Conservation (phyloP, 2,329 filamentous ascomycete species). For the Ceratocystis variospora region DNA sequence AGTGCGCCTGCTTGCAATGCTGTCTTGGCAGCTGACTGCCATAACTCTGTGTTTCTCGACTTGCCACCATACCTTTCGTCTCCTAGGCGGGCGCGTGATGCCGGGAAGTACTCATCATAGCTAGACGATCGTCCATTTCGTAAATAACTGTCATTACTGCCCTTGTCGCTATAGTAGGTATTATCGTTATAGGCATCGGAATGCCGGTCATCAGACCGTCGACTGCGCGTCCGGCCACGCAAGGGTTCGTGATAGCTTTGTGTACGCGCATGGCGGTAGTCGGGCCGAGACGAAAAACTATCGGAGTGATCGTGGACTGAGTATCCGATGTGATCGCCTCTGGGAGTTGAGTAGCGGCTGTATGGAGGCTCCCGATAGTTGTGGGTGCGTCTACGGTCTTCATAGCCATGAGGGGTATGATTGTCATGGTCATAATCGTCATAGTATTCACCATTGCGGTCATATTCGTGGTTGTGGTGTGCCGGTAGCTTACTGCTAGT, state of each 20-base stretch:
- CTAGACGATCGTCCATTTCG: constrained; percentile 8
- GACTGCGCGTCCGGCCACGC: constrained; percentile 9
- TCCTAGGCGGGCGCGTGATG: not conserved
- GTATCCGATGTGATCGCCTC: not conserved
- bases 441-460: not conserved
- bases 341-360: not conserved
- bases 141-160: not conserved
- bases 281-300: constrained; percentile 1
- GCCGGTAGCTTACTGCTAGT: constrained; percentile 9
- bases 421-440: not conserved
- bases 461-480: not conserved
- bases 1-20: constrained; percentile 37
- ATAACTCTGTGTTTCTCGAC: constrained; percentile 12
- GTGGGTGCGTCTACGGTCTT: not conserved
- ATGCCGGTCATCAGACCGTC: constrained; percentile 7
- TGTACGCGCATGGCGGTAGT: constrained; percentile 13
- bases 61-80: not conserved
- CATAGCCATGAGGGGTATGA: not conserved
- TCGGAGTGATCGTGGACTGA: constrained; percentile 6
- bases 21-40: constrained; percentile 32
- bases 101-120: constrained; percentile 13
- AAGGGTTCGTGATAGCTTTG: constrained; percentile 14
- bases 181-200: not conserved
- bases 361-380: not conserved
- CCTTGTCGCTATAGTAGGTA: constrained; percentile 12